Percentiles rank a stretch among this genome's conserved stretches.
Evolutionary conservation across 768 basidiomycete species (phyloP).

Genomic region (Thelephora aurantiotincta): DNA sequence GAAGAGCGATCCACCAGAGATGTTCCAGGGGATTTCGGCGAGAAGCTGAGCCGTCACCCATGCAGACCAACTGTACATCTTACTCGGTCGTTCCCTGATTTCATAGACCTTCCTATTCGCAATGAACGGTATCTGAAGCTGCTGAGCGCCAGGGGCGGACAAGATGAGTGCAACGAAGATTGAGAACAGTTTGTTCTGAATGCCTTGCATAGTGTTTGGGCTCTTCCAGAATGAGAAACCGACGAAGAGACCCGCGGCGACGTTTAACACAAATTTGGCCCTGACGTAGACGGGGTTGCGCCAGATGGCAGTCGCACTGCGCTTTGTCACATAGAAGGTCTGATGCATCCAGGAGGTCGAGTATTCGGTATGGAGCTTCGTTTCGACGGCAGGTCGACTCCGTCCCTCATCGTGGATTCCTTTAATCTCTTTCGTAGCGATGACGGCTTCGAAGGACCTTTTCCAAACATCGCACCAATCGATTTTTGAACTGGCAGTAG

Average conservation of each 20-base stretch:
- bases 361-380: conserved; percentile 21
- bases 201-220: conserved; percentile 38
- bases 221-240: conserved; percentile 50
- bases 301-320: conserved; percentile 35
- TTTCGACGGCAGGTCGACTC: conserved; percentile 13
- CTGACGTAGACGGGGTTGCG: conserved; percentile 44
- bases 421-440: conserved; percentile 27
- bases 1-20: conserved; percentile 39
- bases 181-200: conserved; percentile 52
- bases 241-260: conserved; percentile 40
- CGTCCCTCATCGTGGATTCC: conserved; percentile 25
- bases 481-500: conserved; percentile 24
- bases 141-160: conserved; percentile 40
- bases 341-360: conserved; percentile 43
- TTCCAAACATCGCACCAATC: conserved; percentile 42
- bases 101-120: conserved; percentile 47
- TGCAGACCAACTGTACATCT: conserved; percentile 54
- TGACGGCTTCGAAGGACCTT: conserved; percentile 24
- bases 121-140: conserved; percentile 50
- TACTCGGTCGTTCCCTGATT: conserved; percentile 48
- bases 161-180: conserved; percentile 43
- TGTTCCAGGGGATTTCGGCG: conserved; percentile 48
- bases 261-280: conserved; percentile 43
- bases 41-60: conserved; percentile 40
- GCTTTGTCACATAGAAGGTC: conserved; percentile 25